A percentile compares a stretch with the other conserved stretches of the same genome.
Evolutionary conservation across 2,329 filamentous ascomycete genomes (phyloP).

Genomic region (Rhinocladiella similis): DNA sequence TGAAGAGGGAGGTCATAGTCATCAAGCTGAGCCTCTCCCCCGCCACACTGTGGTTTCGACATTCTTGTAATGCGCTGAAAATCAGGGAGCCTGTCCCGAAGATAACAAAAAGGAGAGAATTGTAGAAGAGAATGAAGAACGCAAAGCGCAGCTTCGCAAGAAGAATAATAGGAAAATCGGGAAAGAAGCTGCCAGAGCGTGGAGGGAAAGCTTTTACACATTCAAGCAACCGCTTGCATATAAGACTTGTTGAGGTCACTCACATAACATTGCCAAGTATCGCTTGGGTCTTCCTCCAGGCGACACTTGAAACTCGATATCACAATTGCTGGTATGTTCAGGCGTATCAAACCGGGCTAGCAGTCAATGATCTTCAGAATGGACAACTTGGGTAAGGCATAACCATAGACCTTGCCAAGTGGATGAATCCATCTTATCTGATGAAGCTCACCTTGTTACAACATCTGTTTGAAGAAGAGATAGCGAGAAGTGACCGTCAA

Average conservation of each 20-base stretch:
- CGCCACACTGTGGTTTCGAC: slow-evolving; percentile 22
- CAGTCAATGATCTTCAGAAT: not conserved
- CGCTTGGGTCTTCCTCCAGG: not conserved
- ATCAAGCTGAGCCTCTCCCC: slow-evolving; percentile 4
- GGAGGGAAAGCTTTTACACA: not conserved
- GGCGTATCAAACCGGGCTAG: not conserved
- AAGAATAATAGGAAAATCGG: not conserved
- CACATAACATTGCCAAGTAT: not conserved
- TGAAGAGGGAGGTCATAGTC: slow-evolving; percentile 27
- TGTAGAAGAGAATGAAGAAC: slow-evolving; percentile 4
- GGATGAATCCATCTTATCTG: not conserved
- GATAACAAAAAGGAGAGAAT: slow-evolving; percentile 5
- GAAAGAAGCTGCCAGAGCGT: slow-evolving; percentile 3
- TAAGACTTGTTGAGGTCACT: not conserved
- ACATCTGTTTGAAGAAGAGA: not conserved
- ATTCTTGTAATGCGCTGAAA: not conserved
- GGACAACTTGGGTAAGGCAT: no score
- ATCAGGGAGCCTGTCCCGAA: not conserved
- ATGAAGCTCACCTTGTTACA: not conserved
- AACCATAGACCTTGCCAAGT: not conserved
- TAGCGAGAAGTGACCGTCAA: not conserved
- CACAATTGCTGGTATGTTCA: not conserved
- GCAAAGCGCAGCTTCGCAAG: slow-evolving; percentile 2
- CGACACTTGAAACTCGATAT: not conserved
- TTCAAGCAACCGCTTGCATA: slow-evolving; percentile 3